phyloP scores from a whole-genome alignment of 202 grass and related monocot genomes.

The Bolboschoenoplectus hybrid region DNA sequence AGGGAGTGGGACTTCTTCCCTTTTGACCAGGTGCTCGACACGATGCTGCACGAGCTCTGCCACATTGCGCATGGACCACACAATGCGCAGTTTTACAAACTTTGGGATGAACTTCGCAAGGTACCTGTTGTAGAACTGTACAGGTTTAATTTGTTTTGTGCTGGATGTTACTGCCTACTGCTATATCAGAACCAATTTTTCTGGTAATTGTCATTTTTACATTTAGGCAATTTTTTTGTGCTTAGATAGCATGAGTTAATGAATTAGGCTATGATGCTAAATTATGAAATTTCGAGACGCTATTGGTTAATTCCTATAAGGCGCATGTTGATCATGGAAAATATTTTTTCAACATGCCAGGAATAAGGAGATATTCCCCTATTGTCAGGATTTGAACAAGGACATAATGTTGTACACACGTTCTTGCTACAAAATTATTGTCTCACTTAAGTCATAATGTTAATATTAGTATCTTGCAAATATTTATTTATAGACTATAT shows the following conservation, averaged over 20 bases:
- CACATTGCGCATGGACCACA: slow-evolving; percentile 78
- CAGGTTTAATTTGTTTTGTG: slow-evolving; percentile 12
- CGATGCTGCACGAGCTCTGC: slow-evolving; percentile 96
- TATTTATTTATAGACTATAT: background rate
- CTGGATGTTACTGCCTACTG: background rate
- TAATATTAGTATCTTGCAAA: background rate
- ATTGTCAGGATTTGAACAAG: slow-evolving; percentile 20
- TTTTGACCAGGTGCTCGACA: slow-evolving; percentile 90
- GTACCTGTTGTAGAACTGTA: slow-evolving; percentile 31
- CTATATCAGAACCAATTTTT: slow-evolving; percentile 10
- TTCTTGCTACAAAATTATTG: slow-evolving; percentile 22
- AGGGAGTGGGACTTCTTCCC: slow-evolving; percentile 81
- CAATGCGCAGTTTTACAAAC: slow-evolving; percentile 85
- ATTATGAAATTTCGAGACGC: background rate
- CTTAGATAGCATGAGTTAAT: background rate
- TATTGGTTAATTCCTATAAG: background rate
- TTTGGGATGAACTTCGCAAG: slow-evolving; percentile 98
- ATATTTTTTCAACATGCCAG: background rate
- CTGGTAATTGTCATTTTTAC: background rate
- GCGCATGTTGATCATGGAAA: background rate
- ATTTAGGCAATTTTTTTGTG: background rate
- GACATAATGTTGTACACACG: background rate
- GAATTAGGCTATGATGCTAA: background rate
- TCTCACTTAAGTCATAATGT: slow-evolving; percentile 14
- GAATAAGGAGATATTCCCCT: background rate